Conservation (phyloP, 2,329 filamentous ascomycete species). For the Trichoderma semiorbis region DNA sequence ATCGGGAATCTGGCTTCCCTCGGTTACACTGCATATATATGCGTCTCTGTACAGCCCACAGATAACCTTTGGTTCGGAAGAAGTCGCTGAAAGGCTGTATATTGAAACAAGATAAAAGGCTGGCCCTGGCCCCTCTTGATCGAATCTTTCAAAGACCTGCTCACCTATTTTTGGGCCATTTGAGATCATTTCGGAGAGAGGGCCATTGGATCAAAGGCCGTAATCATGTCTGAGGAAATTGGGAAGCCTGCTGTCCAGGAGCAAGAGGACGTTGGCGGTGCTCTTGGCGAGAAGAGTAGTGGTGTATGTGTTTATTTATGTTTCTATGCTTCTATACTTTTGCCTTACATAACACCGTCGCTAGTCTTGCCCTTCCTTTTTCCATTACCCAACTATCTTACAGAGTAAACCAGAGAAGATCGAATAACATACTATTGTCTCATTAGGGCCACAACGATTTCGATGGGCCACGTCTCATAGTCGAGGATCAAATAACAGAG, state of each 20-base stretch:
- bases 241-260: not conserved
- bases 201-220: not conserved
- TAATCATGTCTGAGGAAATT: not conserved
- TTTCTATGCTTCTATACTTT: not conserved
- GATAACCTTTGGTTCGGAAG: not conserved
- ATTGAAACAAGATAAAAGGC: not conserved
- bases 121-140: not conserved
- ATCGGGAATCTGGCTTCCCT: not conserved
- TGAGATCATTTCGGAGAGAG: not conserved
- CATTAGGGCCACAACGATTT: not conserved
- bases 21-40: not conserved
- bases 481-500: not conserved
- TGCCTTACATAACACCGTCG: not conserved
- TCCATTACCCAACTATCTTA: not conserved
- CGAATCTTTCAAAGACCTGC: not conserved
- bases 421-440: not conserved
- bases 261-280: not conserved
- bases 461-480: not conserved
- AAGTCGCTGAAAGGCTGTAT: not conserved
- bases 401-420: not conserved
- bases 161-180: not conserved
- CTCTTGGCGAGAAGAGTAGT: not conserved
- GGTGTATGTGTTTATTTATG: not conserved
- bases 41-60: not conserved
- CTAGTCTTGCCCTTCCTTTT: not conserved